These are phyloP conservation scores for Oenanthe javanica DNA, from an alignment of 140 eudicot genomes.

Conservation along the genomic window DNA sequence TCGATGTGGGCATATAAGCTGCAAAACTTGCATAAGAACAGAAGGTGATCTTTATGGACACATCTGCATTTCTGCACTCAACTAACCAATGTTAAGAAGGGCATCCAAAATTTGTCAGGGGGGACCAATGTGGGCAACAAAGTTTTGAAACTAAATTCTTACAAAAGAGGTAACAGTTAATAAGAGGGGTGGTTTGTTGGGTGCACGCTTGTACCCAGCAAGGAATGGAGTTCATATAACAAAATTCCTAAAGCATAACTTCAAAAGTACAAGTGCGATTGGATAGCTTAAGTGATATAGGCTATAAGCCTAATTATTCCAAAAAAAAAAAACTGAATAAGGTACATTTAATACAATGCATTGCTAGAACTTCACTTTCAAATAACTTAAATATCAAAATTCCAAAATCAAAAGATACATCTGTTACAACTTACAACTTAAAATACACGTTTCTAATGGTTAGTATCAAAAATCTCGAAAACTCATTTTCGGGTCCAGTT, in stretches of 20 bases:
- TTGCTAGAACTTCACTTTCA: neutral
- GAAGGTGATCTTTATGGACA: conserved; percentile 48
- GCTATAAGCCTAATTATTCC: too few relatives aligned
- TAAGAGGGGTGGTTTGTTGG: too few relatives aligned
- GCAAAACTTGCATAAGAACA: conserved; percentile 40
- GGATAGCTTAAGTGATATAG: too few relatives aligned
- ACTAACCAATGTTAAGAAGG: conserved; percentile 36
- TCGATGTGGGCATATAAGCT: conserved; percentile 23
- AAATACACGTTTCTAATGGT: neutral
- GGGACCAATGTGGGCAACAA: conserved; percentile 39
- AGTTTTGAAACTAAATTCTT: conserved; percentile 32
- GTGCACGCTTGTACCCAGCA: too few relatives aligned
- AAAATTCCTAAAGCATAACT: neutral
- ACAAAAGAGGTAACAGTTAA: conserved; percentile 23
- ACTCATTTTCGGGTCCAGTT: conserved; percentile 76
- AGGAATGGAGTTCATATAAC: neutral
- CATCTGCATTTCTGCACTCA: conserved; percentile 52
- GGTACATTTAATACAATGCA: neutral
- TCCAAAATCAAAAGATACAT: neutral
- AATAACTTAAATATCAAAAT: neutral
- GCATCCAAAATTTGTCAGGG: conserved; percentile 37
- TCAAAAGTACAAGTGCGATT: neutral
- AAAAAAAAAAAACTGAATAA: too few relatives aligned
- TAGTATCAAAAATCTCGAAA: conserved; percentile 62
- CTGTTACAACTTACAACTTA: neutral